Percentiles rank a stretch among this genome's conserved stretches.
Evolutionary conservation across 2,329 filamentous ascomycete species (phyloP).

Genomic region (Colletotrichum brevisporum): DNA sequence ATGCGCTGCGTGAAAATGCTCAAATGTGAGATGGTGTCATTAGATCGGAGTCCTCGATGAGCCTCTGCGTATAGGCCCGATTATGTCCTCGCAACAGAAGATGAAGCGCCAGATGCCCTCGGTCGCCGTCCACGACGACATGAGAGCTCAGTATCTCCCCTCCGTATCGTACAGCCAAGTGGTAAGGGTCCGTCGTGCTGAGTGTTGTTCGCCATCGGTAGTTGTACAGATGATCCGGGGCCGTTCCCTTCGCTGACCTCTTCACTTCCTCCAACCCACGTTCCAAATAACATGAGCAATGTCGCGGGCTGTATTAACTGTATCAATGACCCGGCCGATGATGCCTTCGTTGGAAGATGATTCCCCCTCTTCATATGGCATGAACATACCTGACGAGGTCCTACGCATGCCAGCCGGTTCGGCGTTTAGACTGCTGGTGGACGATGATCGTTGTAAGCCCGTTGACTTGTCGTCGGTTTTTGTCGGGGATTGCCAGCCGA

Average conservation of each 20-base stretch:
- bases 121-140: neutral
- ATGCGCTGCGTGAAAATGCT: constrained; percentile 28
- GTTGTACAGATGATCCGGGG: constrained; percentile 6
- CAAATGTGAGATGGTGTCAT: constrained; percentile 15
- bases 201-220: constrained; percentile 4
- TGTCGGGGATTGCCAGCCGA: constrained; percentile 42
- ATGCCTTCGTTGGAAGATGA: constrained; percentile 72
- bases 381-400: constrained; percentile 90
- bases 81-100: constrained; percentile 17
- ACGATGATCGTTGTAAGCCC: constrained; percentile 63
- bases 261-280: constrained; percentile 73
- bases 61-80: constrained; percentile 5
- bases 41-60: constrained; percentile 2
- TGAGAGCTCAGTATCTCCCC: neutral
- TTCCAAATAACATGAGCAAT: constrained; percentile 82
- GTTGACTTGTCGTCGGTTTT: constrained; percentile 42
- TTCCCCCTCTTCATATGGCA: constrained; percentile 86
- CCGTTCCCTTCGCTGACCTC: constrained; percentile 1
- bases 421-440: constrained; percentile 63
- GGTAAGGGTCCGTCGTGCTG: constrained; percentile 19
- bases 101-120: neutral
- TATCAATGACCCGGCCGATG: constrained; percentile 85
- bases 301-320: constrained; percentile 79
- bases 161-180: constrained; percentile 32
- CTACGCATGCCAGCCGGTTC: constrained; percentile 77